Percentiles rank a stretch among this genome's conserved stretches.
These are phyloP conservation scores for Ciborinia camelliae DNA, from an alignment of 2,329 filamentous ascomycete genomes.

Conservation along the genomic window DNA sequence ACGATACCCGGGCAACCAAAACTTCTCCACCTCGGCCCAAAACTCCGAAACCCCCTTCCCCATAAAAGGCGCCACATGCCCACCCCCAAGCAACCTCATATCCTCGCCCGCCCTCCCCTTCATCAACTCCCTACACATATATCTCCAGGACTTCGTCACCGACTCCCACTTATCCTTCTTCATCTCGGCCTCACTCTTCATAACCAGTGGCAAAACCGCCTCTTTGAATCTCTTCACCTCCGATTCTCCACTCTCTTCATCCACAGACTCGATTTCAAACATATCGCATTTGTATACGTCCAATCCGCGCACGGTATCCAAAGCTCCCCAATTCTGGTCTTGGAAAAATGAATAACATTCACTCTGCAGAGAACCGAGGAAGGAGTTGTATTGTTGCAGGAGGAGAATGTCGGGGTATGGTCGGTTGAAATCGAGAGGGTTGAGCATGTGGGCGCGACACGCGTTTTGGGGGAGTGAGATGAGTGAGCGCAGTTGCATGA, in stretches of 20 bases:
- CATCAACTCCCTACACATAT: not conserved
- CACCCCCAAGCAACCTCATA: not conserved
- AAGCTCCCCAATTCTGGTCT: not conserved
- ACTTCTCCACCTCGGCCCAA: not conserved
- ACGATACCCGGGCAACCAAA: not conserved
- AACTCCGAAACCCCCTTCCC: not conserved
- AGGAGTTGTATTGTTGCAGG: not conserved
- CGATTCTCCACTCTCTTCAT: too few species aligned
- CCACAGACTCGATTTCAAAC: too few species aligned
- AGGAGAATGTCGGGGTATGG: not conserved
- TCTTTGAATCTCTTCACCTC: not conserved
- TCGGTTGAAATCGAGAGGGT: not conserved
- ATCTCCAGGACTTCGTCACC: not conserved
- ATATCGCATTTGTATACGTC: not conserved
- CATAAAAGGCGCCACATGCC: not conserved
- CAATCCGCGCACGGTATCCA: not conserved
- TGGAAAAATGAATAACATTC: not conserved
- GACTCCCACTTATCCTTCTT: not conserved
- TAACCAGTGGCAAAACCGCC: not conserved
- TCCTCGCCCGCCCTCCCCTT: not conserved
- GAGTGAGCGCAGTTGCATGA: not conserved
- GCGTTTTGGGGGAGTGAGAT: not conserved
- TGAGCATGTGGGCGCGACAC: not conserved
- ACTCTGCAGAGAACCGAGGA: not conserved
- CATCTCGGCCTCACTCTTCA: not conserved